Evolutionary conservation across 2,329 filamentous ascomycete genomes (phyloP), one percentile per base, ranked within the genome.

Genomic region (Ophiostoma piceae): DNA sequence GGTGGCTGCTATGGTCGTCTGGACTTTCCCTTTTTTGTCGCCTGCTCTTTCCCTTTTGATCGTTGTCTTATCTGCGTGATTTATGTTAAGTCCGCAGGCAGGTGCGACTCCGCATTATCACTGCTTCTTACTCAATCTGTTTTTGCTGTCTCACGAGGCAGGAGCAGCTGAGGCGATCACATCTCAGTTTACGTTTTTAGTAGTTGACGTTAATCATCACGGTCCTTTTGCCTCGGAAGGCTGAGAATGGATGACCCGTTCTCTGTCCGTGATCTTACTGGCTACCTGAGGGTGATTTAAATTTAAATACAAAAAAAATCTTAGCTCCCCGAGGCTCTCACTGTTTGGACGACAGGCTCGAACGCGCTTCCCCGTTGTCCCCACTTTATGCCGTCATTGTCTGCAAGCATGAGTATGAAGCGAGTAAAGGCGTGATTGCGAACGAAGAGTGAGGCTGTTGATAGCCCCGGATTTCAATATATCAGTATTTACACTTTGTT

Each of bases 381-480:
- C 43, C 68, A 37, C 47, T 67, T 57, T 66, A 39, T 69, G 64
- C 68, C 64, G 64, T 43, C 64, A 32, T 62, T 43, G 47, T 26
- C 6, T 43, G n/a, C 12, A 37, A 39, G 35, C 35, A 22, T 16
- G 16, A 26, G 12, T 2, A 9, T 41, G 57, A 57, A 67, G 69
- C 69, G 60, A 70, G 69, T 68, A 39, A 68, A 71, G 69, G 32
- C 67, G 67, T 66, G 39, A 54, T 39, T 29, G 43, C 5, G 35
- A 6, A 35, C 8, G 35, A 6, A 35, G 35, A 35, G 35, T 35
- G 35, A 35, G 35, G 35, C 35, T 35, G 35, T 14, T 43, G 41
- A 29, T 29, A 43, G 3, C 41, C 41, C 41, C 1, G 41, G 41
- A 16, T 43, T 3, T 5, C 41, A 43, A 5, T 43, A 16, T 43